These are phyloP conservation scores for Phyllosticta capitalensis DNA, from an alignment of 2,329 filamentous ascomycete genomes.

Conservation along the genomic window DNA sequence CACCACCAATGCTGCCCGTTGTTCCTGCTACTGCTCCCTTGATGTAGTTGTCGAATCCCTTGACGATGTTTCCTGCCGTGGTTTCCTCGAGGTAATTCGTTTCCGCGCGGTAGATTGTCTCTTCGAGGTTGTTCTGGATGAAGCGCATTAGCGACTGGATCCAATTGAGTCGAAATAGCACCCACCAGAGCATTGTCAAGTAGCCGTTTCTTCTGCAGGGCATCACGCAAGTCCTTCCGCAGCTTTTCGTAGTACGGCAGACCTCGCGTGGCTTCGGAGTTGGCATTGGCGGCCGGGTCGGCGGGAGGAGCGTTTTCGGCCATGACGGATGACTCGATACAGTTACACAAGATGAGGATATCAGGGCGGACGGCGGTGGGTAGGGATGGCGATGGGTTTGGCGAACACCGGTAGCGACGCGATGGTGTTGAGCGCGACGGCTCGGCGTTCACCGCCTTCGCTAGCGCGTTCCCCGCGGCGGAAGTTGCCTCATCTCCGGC, in stretches of 20 bases:
- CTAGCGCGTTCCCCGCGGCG: slow-evolving; percentile 11
- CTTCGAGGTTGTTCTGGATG: slow-evolving; percentile 49
- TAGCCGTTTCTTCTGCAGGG: slow-evolving; percentile 54
- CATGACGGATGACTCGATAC: slow-evolving; percentile 25
- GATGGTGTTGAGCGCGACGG: not conserved
- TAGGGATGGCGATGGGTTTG: slow-evolving; percentile 1
- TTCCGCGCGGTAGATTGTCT: slow-evolving; percentile 75
- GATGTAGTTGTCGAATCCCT: slow-evolving; percentile 96
- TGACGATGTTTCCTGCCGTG: slow-evolving; percentile 84
- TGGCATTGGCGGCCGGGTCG: slow-evolving; percentile 23
- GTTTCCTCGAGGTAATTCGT: slow-evolving; percentile 81
- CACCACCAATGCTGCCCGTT: slow-evolving; percentile 35
- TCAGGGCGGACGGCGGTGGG: not conserved
- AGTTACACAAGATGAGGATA: not conserved
- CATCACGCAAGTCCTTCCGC: slow-evolving; percentile 56
- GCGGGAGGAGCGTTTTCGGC: slow-evolving; percentile 38
- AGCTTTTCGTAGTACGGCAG: slow-evolving; percentile 65
- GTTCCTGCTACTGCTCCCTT: slow-evolving; percentile 59
- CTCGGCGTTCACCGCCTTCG: not conserved
- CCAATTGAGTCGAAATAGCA: not conserved
- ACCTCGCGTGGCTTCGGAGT: slow-evolving; percentile 39
- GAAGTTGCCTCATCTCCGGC: slow-evolving; percentile 3
- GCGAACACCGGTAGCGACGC: not conserved
- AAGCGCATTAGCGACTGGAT: not conserved
- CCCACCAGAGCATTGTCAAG: slow-evolving; percentile 53